Evolutionary conservation across 257 asterid species (phyloP), one percentile per base, ranked within the genome.

Genomic region (Euphrasia confusa): DNA sequence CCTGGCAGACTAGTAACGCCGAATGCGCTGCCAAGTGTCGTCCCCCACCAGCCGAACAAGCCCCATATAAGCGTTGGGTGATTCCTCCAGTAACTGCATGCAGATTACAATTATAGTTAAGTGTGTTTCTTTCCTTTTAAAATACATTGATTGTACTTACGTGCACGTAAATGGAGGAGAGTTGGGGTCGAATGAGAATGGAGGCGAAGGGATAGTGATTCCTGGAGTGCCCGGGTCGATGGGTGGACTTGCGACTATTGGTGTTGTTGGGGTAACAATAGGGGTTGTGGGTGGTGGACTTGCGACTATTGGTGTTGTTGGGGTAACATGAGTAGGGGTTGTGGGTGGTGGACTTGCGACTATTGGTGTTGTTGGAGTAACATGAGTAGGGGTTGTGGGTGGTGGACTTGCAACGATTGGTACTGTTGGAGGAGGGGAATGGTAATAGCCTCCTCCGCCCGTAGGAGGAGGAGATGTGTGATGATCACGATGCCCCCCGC

Each of bases 151-250:
- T 2, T 27, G 17, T 59, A 80, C 97, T 88, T 74, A 91, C 98
- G 63, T 68, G 98, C 95, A 91, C 8, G 86, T 75, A 48, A 80
- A 85, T 37, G 94, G 91, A 8, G 96, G 94, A 21, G 89, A 88
- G 84, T 71, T 76, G 10, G 97, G 97, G 45, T 82, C 87, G 21
- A 76, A 73, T 9, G 75, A 28, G 15, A 55, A 73, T 1, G 88
- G 95, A 13, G 94, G 93, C 7, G 96, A 66, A 10, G 93, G 87
- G 0, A 66, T 24, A 15, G 78, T 54, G 53, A 67, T 60, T 40
- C 63, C 69, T 0, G 92, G 75, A 53, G 75, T 69, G 18, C 75
- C 68, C 0, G 82, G 82, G 13, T 15, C 63, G 70, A 62, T 49
- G 10, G 75, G 80, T 30, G 84, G 78, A 42, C 68, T 32, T 18